Evolutionary conservation across 108 stramenopile genomes (phyloP), one percentile per base, ranked within the genome.

Genomic region (Cyclotella distinguenda): DNA sequence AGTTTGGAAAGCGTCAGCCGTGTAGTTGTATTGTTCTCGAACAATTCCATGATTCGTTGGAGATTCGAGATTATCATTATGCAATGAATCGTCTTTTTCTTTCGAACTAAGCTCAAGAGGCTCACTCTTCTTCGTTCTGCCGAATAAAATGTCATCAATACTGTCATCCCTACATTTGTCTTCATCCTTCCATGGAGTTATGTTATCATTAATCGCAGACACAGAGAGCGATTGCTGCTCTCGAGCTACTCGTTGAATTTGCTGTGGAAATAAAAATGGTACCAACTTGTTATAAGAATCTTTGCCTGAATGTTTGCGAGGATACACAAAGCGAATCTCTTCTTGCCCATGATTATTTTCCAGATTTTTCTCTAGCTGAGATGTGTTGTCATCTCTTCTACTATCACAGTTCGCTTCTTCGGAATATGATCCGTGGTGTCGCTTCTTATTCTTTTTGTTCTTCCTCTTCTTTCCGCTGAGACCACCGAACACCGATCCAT

Each of bases 121-220:
- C 2, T 9, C 1, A 31, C n/a, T 33, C 18, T 53, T 53, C 52
- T 27, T 52, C 54, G 25, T 19, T 1, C 21, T 28, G 57, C 33
- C 32, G 49, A 58, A 58, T 21, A 45, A 40, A 9, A 74, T 74
- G 16, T 74, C 73, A 54, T 76, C 74, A 42, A 76, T 76, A 40
- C 68, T 64, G 36, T 70, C 59, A 44, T 60, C 57, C 32, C 21
- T 28, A 13, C 8, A 40, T 34, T 27, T 25, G 55, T 43, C 52
- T 21, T 23, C 36, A 16, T 22, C 38, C 38, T 52, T 52, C 25
- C 5, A 18, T 7, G 31, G 21, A 1, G 32, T 22, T 27, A 4
- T 42, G 6, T 42, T 40, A 9, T 66, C 33, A 19, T 34, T 56
- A 8, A 27, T 39, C n/a, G 3, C 28, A 11, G 11, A n/a, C n/a